Base-by-base conservation (phyloP, 148 eudicot species). In the Rhododendron ferrugineum region DNA sequence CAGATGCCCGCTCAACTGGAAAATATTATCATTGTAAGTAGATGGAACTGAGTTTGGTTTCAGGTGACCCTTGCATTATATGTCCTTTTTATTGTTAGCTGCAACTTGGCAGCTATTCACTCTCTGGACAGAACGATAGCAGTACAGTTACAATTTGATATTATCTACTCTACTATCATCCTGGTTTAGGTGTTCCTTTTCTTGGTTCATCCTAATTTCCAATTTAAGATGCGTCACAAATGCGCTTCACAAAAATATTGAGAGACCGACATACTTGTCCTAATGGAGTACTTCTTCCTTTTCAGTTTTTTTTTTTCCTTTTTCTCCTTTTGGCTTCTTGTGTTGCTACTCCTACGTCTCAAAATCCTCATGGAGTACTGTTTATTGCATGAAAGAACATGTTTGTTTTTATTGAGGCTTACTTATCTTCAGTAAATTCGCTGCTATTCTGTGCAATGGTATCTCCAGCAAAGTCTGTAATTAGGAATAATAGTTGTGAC, bases 1-100 rank as follows among this genome's bases (percentile, higher is more conserved):
- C 91, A 42, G 99, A 95, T 92, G 99, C 99, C n/a, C 98, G 98
- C 32, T 97, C 99, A 83, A 97, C 99, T 87, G 99, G 99, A 86
- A 95, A 97, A 88, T 95, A 97, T 89, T 97, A 95, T 87, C 99
- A 97, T 87, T 97, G 99, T 97, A 92, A 94, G 98, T 89, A 79
- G 70, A 34, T 52, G 44, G 60, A 58, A 28, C 23, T 40, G 78
- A 11, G 34, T 42, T 28, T 20, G 15, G 60, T 11, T 44, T 47
- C 30, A 83, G 42, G 36, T 5, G 66, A 46, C 77, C 26, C 30
- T 79, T 23, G 32, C 64, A 11, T 46, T 1, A 16, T 64, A 18
- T 46, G 77, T 18, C 37, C 1, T 11, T 28, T 44, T 30, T 44
- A 18, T 83, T 52, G 1, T 18, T 68, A 37, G 75, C 26, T 23